Base-by-base conservation (phyloP, 805 yeast genomes). In the Candida tammaniensis region DNA sequence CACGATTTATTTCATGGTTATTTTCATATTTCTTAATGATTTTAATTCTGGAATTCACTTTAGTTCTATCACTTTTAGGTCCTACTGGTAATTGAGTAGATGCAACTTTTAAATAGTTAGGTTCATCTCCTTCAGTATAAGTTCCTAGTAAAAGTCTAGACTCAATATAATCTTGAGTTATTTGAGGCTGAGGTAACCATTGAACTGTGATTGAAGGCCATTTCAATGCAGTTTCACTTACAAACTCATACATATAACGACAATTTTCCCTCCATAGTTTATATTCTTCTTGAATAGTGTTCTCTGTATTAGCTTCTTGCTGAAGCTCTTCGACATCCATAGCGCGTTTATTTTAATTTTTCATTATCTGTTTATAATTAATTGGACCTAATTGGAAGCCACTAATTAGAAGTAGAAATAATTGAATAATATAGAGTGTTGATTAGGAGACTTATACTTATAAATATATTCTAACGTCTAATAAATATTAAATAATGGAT, bases 141-240 rank as follows among this genome's bases (percentile, higher is more conserved):
- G 94, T 83, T 3, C 89, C 87, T 14, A 84, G 51, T 7, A 84
- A 48, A 37, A 85, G 47, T 34, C 74, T 71, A 42, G 82, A 72
- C 17, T 69, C 68, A 9, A 68, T 59, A 5, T 59, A 52, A 14
- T 39, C 33, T 15, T 40, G 49, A 17, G 34, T 45, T 6, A 30
- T 41, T 9, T 39, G 30, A 42, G 51, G 44, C 18, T 61, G 63
- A 0, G 88, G 89, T 6, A 82, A 55, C 89, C 93, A 85, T 56
- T 85, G 86, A 4, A 82, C 71, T 1, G 91, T 80, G 31, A 85
- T 64, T 2, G 89, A 80, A 2, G 95, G 94, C 94, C 94, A 85
- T 9, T 80, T 75, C 28, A 85, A 60, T 2, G 83, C 86, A 0
- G 91, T 82, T 51, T 85, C 93, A 31, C 83, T 77, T 20, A 85